phyloP scores from a whole-genome alignment of 805 yeast genomes.

The Metschnikowia lachancei region DNA sequence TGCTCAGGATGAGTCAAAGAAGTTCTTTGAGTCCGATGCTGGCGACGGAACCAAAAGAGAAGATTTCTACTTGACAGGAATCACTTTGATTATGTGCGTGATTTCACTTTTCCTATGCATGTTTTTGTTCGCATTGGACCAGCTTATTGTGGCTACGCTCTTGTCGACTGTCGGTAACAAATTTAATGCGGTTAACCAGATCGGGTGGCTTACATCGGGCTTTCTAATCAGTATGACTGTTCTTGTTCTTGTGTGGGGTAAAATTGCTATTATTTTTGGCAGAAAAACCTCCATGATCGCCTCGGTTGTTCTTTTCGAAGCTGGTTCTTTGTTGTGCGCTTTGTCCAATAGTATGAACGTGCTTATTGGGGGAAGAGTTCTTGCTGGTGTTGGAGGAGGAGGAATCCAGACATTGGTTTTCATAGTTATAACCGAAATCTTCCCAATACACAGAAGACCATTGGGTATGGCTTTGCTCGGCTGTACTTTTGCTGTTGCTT shows the following conservation, averaged over 20 bases:
- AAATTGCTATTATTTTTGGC: conserved; percentile 36
- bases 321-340: conserved; percentile 40
- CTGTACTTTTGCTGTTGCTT: conserved; percentile 23
- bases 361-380: conserved; percentile 41
- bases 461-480: conserved; percentile 23
- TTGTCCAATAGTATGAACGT: conserved; percentile 35
- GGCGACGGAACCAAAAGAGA: conserved; percentile 42
- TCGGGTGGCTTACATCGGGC: conserved; percentile 42
- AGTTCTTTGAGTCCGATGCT: conserved; percentile 39
- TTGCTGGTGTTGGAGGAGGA: conserved; percentile 40
- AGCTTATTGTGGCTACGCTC: conserved; percentile 38
- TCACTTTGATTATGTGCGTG: conserved; percentile 25
- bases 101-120: conserved; percentile 29
- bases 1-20: conserved; percentile 4
- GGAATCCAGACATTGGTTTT: conserved; percentile 32
- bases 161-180: conserved; percentile 36
- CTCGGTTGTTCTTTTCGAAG: conserved; percentile 29
- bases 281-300: conserved; percentile 31
- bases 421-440: conserved; percentile 32
- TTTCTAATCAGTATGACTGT: conserved; percentile 35
- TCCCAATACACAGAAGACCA: conserved; percentile 29
- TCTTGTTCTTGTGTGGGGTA: conserved; percentile 38
- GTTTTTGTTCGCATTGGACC: conserved; percentile 39
- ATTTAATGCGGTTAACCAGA: conserved; percentile 31
- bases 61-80: conserved; percentile 37